Evolutionary conservation across 2,329 filamentous ascomycete genomes (phyloP), one percentile per base, ranked within the genome.

Genomic region (Colletotrichum sp.): DNA sequence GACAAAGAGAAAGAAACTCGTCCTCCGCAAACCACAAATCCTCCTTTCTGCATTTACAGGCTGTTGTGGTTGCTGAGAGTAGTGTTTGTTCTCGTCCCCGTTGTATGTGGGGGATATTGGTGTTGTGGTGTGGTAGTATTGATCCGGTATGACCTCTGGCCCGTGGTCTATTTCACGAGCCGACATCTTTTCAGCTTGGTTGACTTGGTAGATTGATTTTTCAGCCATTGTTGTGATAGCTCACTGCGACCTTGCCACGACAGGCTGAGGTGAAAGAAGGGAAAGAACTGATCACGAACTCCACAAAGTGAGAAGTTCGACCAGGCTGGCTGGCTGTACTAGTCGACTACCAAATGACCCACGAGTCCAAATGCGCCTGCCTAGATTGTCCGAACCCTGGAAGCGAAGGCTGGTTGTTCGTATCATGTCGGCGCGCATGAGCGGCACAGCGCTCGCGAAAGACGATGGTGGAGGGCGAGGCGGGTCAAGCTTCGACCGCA

Each of bases 1-100:
- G 15, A 74, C 61, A 4, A 65, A 22, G n/a, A 74, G 55, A 4
- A 68, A 67, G 55, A 74, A 67, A 8, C 66, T 76, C 36, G 66
- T 34, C 55, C 71, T 61, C 39, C 39, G 36, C 9, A 76, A 22
- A 5, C 75, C 71, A 32, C 56, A 66, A 22, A 71, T 70, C 30
- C 28, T 67, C 25, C 39, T 68, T 48, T 62, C 52, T 12, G 25
- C 16, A 10, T 25, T 25, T 13, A 34, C 22, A n/a, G 25, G 7
- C 25, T 39, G 36, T 16, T 39, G 39, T 28, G 25, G 13, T 30
- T 48, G 62, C 27, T 66, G 62, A 27, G 39, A 12, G 18, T 52
- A 52, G 36, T 32, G 22, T 13, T 18, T 18, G n/a, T 18, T 48
- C 22, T 27, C 62, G 25, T 25, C 34, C 1, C 27, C 25, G 22